phyloP scores from a whole-genome alignment of 129 eudicot genomes.

The Kitagawia praeruptora region DNA sequence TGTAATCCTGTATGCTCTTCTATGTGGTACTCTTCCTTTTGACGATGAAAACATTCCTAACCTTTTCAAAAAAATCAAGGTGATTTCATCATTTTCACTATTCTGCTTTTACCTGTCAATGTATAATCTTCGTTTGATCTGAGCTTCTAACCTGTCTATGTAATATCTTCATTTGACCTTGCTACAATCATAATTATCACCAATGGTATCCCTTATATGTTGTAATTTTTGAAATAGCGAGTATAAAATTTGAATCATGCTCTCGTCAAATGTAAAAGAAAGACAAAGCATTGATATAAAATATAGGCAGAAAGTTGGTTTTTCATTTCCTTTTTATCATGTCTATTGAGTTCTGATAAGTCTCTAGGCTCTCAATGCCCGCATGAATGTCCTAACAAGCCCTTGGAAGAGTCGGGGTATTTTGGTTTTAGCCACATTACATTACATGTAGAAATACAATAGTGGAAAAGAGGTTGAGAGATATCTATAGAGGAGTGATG shows the following conservation, averaged over 20 bases:
- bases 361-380: neutral
- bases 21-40: constrained; percentile 86
- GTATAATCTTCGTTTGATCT: neutral
- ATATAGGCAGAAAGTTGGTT: neutral
- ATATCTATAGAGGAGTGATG: neutral
- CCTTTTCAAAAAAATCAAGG: constrained; percentile 87
- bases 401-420: neutral
- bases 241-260: neutral
- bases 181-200: neutral
- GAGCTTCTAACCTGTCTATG: neutral
- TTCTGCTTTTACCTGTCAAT: neutral
- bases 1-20: constrained; percentile 82
- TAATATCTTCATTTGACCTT: neutral
- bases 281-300: neutral
- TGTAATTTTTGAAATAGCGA: neutral
- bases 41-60: constrained; percentile 84
- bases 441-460: neutral
- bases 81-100: constrained; percentile 3
- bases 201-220: neutral
- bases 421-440: neutral
- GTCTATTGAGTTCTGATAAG: neutral
- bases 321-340: neutral
- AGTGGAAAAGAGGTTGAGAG: neutral
- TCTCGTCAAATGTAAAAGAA: neutral
- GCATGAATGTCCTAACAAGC: neutral